Conservation (phyloP, 495 filamentous ascomycete genomes). For the Talaromyces borbonicus region DNA sequence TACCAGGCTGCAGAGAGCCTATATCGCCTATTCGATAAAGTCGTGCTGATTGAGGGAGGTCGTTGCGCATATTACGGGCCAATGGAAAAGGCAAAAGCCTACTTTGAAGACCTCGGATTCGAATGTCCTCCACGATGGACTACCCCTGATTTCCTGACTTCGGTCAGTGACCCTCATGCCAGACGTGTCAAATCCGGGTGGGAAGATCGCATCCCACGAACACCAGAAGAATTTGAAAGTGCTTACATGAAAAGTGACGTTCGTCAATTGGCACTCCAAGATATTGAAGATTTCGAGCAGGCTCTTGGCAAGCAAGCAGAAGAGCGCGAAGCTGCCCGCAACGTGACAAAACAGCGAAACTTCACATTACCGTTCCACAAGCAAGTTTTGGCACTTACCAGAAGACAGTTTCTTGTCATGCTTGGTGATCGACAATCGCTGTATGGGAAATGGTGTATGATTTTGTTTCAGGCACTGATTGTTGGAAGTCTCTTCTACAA, state of each 20-base stretch:
- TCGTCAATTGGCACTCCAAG: conserved; percentile 22
- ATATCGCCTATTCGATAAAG: conserved; percentile 63
- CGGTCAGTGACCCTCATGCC: conserved; percentile 54
- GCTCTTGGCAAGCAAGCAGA: conserved; percentile 36
- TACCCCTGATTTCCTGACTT: conserved; percentile 60
- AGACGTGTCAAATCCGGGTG: conserved; percentile 47
- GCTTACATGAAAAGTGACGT: conserved; percentile 41
- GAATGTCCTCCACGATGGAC: conserved; percentile 51
- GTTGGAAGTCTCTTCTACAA: conserved; percentile 71
- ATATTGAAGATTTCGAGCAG: conserved; percentile 42
- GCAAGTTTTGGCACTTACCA: conserved; percentile 58
- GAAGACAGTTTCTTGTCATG: conserved; percentile 58
- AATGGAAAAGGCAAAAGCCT: conserved; percentile 43
- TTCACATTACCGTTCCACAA: conserved; percentile 55
- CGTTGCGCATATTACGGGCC: conserved; percentile 55
- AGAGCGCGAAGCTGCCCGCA: conserved; percentile 35
- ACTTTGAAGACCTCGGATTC: conserved; percentile 58
- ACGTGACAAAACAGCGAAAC: conserved; percentile 45
- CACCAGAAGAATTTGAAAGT: conserved; percentile 46
- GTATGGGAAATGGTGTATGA: conserved; percentile 43
- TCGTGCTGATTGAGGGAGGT: conserved; percentile 58
- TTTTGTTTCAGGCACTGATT: conserved; percentile 65
- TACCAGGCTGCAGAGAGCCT: conserved; percentile 65
- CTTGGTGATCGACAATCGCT: conserved; percentile 47
- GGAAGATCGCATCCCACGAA: conserved; percentile 51